These are phyloP conservation scores for Protomyces inouyei DNA, from an alignment of 1,139 yeast genomes.

Conservation along the genomic window DNA sequence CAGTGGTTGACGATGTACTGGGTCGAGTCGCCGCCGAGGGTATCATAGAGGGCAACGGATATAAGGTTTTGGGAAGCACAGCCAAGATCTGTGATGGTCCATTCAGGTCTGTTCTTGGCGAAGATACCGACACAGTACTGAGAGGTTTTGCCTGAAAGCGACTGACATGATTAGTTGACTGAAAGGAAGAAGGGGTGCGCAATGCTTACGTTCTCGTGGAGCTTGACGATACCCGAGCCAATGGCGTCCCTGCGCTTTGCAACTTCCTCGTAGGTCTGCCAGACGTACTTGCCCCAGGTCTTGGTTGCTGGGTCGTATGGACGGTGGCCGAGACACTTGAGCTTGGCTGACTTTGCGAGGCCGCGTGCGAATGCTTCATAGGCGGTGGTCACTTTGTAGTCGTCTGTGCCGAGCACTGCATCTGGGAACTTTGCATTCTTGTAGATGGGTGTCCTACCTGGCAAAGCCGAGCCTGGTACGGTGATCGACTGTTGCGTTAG, in stretches of 20 bases:
- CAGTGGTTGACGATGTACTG: conserved; percentile 55
- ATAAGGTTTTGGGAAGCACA: conserved; percentile 50
- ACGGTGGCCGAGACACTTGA: conserved; percentile 53
- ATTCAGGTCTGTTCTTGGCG: conserved; percentile 55
- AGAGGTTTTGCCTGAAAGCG: conserved; percentile 30
- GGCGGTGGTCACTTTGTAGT: conserved; percentile 51
- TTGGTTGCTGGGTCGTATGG: conserved; percentile 45
- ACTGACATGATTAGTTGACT: conserved; percentile 28
- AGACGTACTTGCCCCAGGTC: conserved; percentile 48
- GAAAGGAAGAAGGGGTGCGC: too few species aligned
- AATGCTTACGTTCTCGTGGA: conserved; percentile 30
- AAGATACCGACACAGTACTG: conserved; percentile 53
- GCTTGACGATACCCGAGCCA: conserved; percentile 60
- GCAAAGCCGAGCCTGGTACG: conserved; percentile 46
- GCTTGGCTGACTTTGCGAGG: conserved; percentile 41
- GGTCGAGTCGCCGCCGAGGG: conserved; percentile 58
- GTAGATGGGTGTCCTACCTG: conserved; percentile 54
- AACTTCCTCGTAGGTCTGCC: conserved; percentile 47
- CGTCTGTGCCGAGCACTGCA: conserved; percentile 45
- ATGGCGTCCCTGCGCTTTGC: conserved; percentile 47
- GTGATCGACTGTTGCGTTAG: conserved; percentile 36
- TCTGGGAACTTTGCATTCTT: conserved; percentile 44
- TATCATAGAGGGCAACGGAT: conserved; percentile 60
- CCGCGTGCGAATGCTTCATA: conserved; percentile 49
- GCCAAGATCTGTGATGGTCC: conserved; percentile 60